These are phyloP conservation scores for Eutrema japonicum DNA, from an alignment of 345 rosid genomes.

Conservation along the genomic window DNA sequence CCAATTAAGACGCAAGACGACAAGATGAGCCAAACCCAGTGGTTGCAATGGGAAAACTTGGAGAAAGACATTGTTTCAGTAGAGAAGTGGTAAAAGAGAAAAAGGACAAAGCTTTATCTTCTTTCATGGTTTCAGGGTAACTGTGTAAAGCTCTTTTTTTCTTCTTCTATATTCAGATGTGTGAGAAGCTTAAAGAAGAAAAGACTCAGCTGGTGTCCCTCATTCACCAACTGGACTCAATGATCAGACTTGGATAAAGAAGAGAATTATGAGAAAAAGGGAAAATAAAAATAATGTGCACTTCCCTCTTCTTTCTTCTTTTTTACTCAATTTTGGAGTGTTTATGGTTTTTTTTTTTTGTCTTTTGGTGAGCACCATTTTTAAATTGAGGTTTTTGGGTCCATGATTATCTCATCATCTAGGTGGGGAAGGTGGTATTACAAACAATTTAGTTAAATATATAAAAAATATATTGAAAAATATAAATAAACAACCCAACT, in stretches of 20 bases:
- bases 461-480: slow-evolving; percentile 47
- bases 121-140: slow-evolving; percentile 40
- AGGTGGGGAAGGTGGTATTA: slow-evolving; percentile 51
- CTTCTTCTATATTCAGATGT: background rate
- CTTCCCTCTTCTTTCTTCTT: slow-evolving; percentile 38
- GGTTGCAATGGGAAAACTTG: slow-evolving; percentile 45
- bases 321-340: slow-evolving; percentile 36
- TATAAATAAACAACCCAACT: slow-evolving; percentile 45
- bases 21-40: slow-evolving; percentile 53
- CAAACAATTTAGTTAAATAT: slow-evolving; percentile 53
- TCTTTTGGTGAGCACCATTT: slow-evolving; percentile 49
- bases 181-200: slow-evolving; percentile 30
- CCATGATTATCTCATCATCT: slow-evolving; percentile 88
- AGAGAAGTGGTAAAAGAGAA: slow-evolving; percentile 43
- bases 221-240: slow-evolving; percentile 63
- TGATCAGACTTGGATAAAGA: slow-evolving; percentile 48
- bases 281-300: slow-evolving; percentile 32
- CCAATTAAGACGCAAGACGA: slow-evolving; percentile 53
- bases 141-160: slow-evolving; percentile 5
- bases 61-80: slow-evolving; percentile 56
- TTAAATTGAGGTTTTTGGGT: slow-evolving; percentile 47
- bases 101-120: slow-evolving; percentile 40
- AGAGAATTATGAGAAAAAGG: slow-evolving; percentile 18
- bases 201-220: slow-evolving; percentile 52
- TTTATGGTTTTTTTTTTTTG: slow-evolving; percentile 8